A percentile compares a stretch with the other conserved stretches of the same genome.
Conservation (phyloP, 2,329 filamentous ascomycete species). For the Colletotrichum sp. region DNA sequence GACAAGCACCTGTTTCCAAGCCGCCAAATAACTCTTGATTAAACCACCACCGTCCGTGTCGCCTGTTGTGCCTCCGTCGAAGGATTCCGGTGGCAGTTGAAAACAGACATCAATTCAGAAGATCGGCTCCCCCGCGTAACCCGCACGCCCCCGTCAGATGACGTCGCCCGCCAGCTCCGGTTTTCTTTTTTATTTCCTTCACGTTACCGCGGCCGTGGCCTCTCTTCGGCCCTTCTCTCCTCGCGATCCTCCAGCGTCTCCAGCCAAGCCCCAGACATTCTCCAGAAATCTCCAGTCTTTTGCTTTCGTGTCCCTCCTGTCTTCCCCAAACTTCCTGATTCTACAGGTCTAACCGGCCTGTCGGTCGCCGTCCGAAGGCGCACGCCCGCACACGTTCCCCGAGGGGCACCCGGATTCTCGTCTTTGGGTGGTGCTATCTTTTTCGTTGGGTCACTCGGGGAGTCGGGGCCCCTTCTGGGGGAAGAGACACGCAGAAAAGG, state of each 20-base stretch:
- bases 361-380: slow-evolving; percentile 16
- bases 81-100: neutral
- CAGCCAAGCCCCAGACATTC: slow-evolving; percentile 18
- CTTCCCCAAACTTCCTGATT: neutral
- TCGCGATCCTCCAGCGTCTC: slow-evolving; percentile 1
- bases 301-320: neutral
- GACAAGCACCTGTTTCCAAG: slow-evolving; percentile 5
- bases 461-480: slow-evolving; percentile 4
- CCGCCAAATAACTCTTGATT: slow-evolving; percentile 5
- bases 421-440: neutral
- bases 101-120: neutral
- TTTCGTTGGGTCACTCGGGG: neutral
- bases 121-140: neutral
- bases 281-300: slow-evolving; percentile 18
- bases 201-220: neutral
- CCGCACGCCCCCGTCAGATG: neutral
- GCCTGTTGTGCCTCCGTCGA: neutral
- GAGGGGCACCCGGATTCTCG: slow-evolving; percentile 10
- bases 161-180: slow-evolving; percentile 5
- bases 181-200: neutral
- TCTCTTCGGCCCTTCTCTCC: slow-evolving; percentile 19
- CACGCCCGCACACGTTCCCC: neutral
- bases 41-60: neutral
- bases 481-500: neutral
- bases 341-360: slow-evolving; percentile 12